Evolutionary conservation across 2,329 filamentous ascomycete genomes (phyloP), one percentile per base, ranked within the genome.

Genomic region (Xylaria sp.): DNA sequence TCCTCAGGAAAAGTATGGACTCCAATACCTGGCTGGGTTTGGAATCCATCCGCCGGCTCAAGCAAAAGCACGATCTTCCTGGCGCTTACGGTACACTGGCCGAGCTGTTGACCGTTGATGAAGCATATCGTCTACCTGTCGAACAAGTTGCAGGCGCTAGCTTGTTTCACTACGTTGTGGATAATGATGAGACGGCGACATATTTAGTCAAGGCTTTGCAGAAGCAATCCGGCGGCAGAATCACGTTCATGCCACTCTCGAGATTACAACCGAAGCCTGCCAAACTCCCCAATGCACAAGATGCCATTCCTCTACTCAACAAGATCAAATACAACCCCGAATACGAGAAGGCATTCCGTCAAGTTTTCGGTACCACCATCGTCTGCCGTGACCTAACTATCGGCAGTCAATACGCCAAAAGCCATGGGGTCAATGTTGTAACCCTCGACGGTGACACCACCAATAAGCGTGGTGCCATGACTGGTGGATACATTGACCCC

Each of bases 141-240:
- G 96, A 99, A 80, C 93, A 97, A 74, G 96, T 94, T 60, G 96
- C 95, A 2, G 96, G 96, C 20, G 91, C 90, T 70, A 97, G 93
- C 78, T 85, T 99, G 9, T 99, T 99, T 81, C 93, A 99, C 80
- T 97, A 97, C 72, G 90, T 99, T 12, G 95, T 98, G 50, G 95
- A 99, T 78, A 95, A 91, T 58, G 93, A 97, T 68, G 89, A 92
- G 46, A 97, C 94, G 0, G 94, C 94, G 0, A 93, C 93, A 1
- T 88, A 89, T 72, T 87, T 97, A 39, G 89, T 96, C 50, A 91
- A 95, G 72, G 87, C 90, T 15, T 84, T 99, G 32, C 91, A 94
- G 77, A 90, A 90, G 71, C 89, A 93, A 72, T 91, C 90, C 68
- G 91, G 92, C 18, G 96, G 96, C 13, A 89, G 96, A 76, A 87